Evolutionary conservation across 2,329 filamentous ascomycete genomes (phyloP).

Genomic region (Penicillium sp.): DNA sequence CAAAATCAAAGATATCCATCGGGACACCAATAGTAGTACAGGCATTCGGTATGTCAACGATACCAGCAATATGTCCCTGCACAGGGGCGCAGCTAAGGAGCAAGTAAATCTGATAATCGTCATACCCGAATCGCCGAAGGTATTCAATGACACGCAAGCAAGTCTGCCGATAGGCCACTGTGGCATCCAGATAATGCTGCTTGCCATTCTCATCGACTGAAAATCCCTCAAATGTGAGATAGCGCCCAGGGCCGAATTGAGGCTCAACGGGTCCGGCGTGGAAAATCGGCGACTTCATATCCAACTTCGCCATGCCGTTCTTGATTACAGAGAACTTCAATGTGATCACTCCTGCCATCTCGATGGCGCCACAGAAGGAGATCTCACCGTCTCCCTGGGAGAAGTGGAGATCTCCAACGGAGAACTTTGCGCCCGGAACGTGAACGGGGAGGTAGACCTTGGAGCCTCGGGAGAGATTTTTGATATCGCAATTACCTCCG

Average conservation of each 20-base stretch:
- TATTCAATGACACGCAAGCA: conserved; percentile 78
- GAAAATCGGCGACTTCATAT: conserved; percentile 81
- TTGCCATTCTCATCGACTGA: conserved; percentile 84
- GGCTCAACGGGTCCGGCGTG: conserved; percentile 85
- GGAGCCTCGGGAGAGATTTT: conserved; percentile 75
- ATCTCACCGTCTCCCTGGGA: conserved; percentile 89
- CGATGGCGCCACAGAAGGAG: conserved; percentile 84
- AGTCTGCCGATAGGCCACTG: conserved; percentile 82
- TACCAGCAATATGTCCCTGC: conserved; percentile 83
- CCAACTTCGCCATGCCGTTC: conserved; percentile 70
- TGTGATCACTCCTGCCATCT: conserved; percentile 91
- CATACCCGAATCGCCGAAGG: conserved; percentile 69
- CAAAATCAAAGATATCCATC: conserved; percentile 94
- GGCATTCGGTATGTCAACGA: conserved; percentile 88
- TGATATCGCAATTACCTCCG: conserved; percentile 90
- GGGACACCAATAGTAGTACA: conserved; percentile 87
- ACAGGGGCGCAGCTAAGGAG: conserved; percentile 82
- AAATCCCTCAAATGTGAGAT: conserved; percentile 88
- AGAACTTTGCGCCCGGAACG: conserved; percentile 83
- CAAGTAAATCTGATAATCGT: conserved; percentile 80
- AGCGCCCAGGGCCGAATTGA: conserved; percentile 78
- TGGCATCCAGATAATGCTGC: conserved; percentile 86
- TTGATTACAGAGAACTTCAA: conserved; percentile 89
- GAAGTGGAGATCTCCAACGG: conserved; percentile 86
- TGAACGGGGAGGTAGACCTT: conserved; percentile 89